phyloP scores from a whole-genome alignment of 139 green algal species.

The Tetraselmis chui region DNA sequence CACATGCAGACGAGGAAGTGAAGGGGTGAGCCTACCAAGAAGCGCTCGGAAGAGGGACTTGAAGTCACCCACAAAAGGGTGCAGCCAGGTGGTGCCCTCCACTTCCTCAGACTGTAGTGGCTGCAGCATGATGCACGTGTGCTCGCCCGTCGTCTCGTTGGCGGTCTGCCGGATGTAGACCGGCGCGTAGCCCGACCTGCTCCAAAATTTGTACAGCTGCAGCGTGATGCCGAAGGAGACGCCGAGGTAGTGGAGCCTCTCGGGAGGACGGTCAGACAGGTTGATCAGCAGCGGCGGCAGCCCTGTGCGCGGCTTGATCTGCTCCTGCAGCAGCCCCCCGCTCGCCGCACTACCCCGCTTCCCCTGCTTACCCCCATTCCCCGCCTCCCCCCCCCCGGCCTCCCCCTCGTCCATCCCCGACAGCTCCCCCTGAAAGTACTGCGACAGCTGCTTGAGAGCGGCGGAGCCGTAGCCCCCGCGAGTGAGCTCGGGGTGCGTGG shows the following conservation, averaged over 20 bases:
- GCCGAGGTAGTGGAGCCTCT: conserved; percentile 90
- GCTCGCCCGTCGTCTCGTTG: conserved; percentile 78
- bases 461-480: conserved; percentile 80
- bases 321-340: conserved; percentile 59
- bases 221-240: conserved; percentile 88
- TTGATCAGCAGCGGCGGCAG: conserved; percentile 85
- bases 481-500: conserved; percentile 83
- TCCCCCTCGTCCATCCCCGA: conserved; percentile 5
- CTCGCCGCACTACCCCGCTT: too few species aligned
- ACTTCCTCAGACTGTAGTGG: conserved; percentile 63
- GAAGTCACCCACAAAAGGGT: conserved; percentile 14
- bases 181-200: conserved; percentile 58
- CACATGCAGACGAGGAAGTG: too few species aligned
- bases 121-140: conserved; percentile 85
- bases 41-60: conserved; percentile 6
- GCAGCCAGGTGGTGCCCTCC: conserved; percentile 32
- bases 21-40: not conserved
- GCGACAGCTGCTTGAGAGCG: conserved; percentile 52
- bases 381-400: not conserved
- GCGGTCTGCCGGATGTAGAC: conserved; percentile 91
- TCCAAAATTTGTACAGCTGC: conserved; percentile 91
- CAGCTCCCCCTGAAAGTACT: conserved; percentile 61
- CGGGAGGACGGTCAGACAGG: conserved; percentile 67
- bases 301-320: conserved; percentile 56
- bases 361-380: conserved; percentile 11